phyloP scores from a whole-genome alignment of 2,329 filamentous ascomycete genomes.

The Onygenales sp. region DNA sequence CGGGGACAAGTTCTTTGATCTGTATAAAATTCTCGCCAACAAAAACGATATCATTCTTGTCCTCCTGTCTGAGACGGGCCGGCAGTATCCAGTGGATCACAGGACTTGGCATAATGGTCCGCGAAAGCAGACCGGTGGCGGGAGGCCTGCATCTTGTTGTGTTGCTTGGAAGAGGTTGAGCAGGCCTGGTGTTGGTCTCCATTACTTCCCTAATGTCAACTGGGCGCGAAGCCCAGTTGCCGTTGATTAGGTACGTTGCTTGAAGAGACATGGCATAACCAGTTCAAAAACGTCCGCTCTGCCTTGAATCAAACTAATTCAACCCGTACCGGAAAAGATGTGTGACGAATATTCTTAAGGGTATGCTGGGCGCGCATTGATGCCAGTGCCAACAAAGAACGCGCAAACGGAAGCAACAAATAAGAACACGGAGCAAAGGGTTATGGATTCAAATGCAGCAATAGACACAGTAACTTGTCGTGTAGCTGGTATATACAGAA shows the following conservation, averaged over 20 bases:
- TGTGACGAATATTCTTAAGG: too few species aligned
- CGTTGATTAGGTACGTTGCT: slow-evolving; percentile 11
- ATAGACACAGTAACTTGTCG: too few species aligned
- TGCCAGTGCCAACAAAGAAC: too few species aligned
- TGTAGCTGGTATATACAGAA: too few species aligned
- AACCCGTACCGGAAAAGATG: too few species aligned
- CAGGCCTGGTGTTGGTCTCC: slow-evolving; percentile 8
- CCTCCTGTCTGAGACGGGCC: slow-evolving; percentile 60
- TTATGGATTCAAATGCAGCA: too few species aligned
- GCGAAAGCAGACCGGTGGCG: slow-evolving; percentile 63
- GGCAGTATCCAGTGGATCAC: slow-evolving; percentile 68
- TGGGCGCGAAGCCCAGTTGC: slow-evolving; percentile 10
- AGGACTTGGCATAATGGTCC: slow-evolving; percentile 68
- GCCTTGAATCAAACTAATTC: background rate
- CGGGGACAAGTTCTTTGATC: slow-evolving; percentile 60
- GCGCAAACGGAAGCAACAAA: too few species aligned
- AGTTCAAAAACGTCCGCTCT: background rate
- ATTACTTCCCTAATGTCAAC: slow-evolving; percentile 12
- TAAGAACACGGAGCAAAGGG: too few species aligned
- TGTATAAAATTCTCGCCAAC: slow-evolving; percentile 75
- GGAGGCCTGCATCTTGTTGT: slow-evolving; percentile 34
- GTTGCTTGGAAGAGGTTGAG: slow-evolving; percentile 8
- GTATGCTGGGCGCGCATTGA: too few species aligned
- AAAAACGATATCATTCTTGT: slow-evolving; percentile 74
- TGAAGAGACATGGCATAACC: slow-evolving; percentile 11